Base-by-base conservation (phyloP, 148 eudicot genomes). In the Chenopodium suecicum region DNA sequence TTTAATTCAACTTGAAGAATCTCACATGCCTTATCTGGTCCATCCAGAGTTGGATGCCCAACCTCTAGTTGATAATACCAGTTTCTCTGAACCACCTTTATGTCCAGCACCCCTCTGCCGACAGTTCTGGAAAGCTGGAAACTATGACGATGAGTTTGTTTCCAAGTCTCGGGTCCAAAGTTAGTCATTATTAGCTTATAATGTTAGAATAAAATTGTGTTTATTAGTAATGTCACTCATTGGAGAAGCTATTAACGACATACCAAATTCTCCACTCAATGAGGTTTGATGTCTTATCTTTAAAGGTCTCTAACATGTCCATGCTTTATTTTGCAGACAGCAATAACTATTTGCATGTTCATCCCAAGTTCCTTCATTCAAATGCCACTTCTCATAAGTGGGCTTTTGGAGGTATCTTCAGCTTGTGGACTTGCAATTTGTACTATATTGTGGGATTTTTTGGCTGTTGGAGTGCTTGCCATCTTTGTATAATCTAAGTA, bases 381-480 rank as follows among this genome's bases (percentile, higher is more conserved):
- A 94, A 94, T 88, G 98, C 98, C 81, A 94, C 98, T 82, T 92
- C 98, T 76, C 98, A 94, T 83, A 94, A 94, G 87, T 94, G 98
- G 98, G 96, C 93, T 34, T 92, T 94, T 84, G 98, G 98, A 84
- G 98, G 98, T 92, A 86, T 56, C 83, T 78, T 46, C 37, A 52
- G 65, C 77, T 81, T 56, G 62, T 68, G 31, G 20, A 58, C 1
- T 58, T 0, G 63, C 63, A 12, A 4, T 58, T 58, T 58, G 63
- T 20, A 14, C 63, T 14, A 58, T 58, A 58, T 70, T 56, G 4
- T 58, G 25, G 4, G 76, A 68, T 44, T 20, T 25, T 52, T 16
- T 31, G n/a, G 68, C 34, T 71, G 70, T 41, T 46, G 77, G 32
- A 46, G 66, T 79, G 74, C 78, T 68, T 44, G 5, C 68, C 58